Base-by-base conservation (phyloP, 192 early-diverging fungal genomes). In the Backusella australiensis region DNA sequence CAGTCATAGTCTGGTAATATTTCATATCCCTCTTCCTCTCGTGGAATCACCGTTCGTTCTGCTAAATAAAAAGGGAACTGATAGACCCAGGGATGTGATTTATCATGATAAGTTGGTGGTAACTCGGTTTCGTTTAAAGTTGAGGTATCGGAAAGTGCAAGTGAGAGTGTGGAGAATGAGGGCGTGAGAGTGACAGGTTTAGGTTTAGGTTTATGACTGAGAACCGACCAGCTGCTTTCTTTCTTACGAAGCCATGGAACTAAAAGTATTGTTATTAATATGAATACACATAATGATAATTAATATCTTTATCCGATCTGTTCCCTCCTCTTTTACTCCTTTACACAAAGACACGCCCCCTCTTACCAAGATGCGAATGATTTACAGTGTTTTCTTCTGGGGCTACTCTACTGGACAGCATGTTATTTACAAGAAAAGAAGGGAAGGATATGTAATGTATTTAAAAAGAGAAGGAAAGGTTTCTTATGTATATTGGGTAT, bases 1-100 rank as follows among this genome's bases (percentile, higher is more conserved):
- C 86, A 88, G 8, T 77, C 77, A 34, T 88, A 88, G 0, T 77
- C 75, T n/a, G 86, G 86, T 26, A 88, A 34, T 4, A 19, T 15
- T 34, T 88, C 86, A n/a, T 80, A 65, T 0, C 86, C 86, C 56
- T 85, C 83, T 73, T 88, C 86, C 7, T 81, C 81, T 32, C 80
- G 34, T 70, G 75, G 69, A 34, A 49, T 11, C 4, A 77, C 67
- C 9, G n/a, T 34, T 49, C 59, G 29, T 26, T 71, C 32, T 1
- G 63, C 34, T 21, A 66, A 19, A 23, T 56, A 75, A 8, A 34
- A 17, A 26, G 75, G 75, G 34, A 76, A 9, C 17, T 23, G 38
- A 34, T 36, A 69, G 36, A 44, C 52, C 75, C 75, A 76, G 11
- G 75, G 67, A 69, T 76, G 75, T 29, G 38, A 67, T 53, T 66